Evolutionary conservation across 495 filamentous ascomycete species (phyloP).

Genomic region (Collariella sp.): DNA sequence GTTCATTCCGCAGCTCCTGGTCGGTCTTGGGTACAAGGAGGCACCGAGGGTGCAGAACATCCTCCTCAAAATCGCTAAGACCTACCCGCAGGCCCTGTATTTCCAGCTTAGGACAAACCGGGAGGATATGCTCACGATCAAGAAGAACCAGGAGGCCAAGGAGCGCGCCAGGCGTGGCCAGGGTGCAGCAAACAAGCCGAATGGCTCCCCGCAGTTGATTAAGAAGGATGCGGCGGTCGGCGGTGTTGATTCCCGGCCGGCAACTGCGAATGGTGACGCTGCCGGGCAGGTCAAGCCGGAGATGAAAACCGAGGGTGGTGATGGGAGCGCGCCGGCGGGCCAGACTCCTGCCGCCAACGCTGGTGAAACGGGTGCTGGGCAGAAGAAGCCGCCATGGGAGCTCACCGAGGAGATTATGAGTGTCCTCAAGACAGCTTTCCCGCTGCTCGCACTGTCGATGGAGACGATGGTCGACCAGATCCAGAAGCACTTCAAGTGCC

Average conservation of each 20-base stretch:
- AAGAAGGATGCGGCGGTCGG: slow-evolving; percentile 38
- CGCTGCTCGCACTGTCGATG: slow-evolving; percentile 91
- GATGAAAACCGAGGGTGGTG: slow-evolving; percentile 34
- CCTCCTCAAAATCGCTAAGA: slow-evolving; percentile 86
- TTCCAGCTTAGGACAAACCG: slow-evolving; percentile 86
- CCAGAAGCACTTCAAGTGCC: slow-evolving; percentile 96
- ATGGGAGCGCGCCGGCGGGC: slow-evolving; percentile 23
- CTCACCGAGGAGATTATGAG: slow-evolving; percentile 91
- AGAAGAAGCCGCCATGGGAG: slow-evolving; percentile 84
- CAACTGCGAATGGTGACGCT: slow-evolving; percentile 39
- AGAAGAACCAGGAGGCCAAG: slow-evolving; percentile 77
- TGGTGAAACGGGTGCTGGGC: slow-evolving; percentile 26
- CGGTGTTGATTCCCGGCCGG: slow-evolving; percentile 34
- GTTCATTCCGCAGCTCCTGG: slow-evolving; percentile 91
- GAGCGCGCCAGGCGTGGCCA: slow-evolving; percentile 30
- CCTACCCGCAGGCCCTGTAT: slow-evolving; percentile 88
- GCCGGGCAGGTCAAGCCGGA: slow-evolving; percentile 36
- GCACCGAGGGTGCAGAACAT: slow-evolving; percentile 74
- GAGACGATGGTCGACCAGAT: slow-evolving; percentile 99
- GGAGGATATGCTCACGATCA: slow-evolving; percentile 90
- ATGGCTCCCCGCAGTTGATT: slow-evolving; percentile 33
- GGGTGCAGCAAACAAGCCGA: slow-evolving; percentile 25
- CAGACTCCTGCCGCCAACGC: slow-evolving; percentile 23
- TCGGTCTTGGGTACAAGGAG: slow-evolving; percentile 81
- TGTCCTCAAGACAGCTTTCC: slow-evolving; percentile 90